Conservation (phyloP, 495 filamentous ascomycete genomes). For the Clavariopsis aquatica region DNA sequence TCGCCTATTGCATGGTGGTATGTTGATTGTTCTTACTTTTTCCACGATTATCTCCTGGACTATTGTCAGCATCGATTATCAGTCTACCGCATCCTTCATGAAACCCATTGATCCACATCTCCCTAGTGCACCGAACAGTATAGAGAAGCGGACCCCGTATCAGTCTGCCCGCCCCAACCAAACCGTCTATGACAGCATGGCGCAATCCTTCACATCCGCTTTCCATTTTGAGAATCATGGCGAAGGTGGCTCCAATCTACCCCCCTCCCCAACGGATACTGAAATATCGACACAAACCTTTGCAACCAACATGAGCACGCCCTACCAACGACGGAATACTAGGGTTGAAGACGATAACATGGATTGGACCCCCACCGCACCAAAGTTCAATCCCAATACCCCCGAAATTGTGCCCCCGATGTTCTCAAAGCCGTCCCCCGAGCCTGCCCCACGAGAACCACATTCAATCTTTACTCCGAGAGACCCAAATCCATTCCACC, state of each 20-base stretch:
- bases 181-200: slow-evolving; percentile 32
- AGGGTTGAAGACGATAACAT: slow-evolving; percentile 55
- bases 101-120: slow-evolving; percentile 38
- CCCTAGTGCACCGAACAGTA: slow-evolving; percentile 31
- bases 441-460: slow-evolving; percentile 3
- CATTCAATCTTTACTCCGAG: slow-evolving; percentile 17
- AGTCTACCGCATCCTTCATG: slow-evolving; percentile 25
- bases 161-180: slow-evolving; percentile 6
- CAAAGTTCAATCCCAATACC: not conserved
- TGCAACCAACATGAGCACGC: slow-evolving; percentile 15
- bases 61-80: slow-evolving; percentile 43
- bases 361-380: slow-evolving; percentile 77
- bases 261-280: slow-evolving; percentile 16
- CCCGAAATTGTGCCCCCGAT: not conserved
- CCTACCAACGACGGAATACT: slow-evolving; percentile 14
- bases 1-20: slow-evolving; percentile 58
- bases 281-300: not conserved
- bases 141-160: not conserved
- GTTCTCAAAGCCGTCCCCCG: not conserved
- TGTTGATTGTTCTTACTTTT: slow-evolving; percentile 36
- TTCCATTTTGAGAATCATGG: slow-evolving; percentile 11
- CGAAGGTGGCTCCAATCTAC: slow-evolving; percentile 6
- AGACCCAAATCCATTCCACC: slow-evolving; percentile 26
- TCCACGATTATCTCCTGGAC: slow-evolving; percentile 30
- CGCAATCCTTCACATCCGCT: slow-evolving; percentile 21